These are phyloP conservation scores for Trichophaea hybrida DNA, from an alignment of 2,329 filamentous ascomycete species.

Conservation along the genomic window DNA sequence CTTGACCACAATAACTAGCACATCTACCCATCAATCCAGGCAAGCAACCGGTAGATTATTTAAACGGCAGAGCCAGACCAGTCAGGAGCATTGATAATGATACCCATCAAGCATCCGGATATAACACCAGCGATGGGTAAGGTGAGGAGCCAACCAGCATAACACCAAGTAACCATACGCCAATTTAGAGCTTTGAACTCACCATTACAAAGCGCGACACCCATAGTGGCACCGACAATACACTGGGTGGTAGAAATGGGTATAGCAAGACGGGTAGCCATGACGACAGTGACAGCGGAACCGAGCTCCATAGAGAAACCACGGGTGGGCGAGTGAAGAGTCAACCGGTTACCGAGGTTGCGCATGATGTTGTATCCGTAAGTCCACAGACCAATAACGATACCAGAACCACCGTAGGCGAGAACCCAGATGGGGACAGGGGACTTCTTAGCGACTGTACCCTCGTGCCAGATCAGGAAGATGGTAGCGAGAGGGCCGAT, in stretches of 20 bases:
- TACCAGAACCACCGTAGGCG: slow-evolving; percentile 39
- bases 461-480: slow-evolving; percentile 45
- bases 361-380: slow-evolving; percentile 54
- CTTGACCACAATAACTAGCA: too few relatives aligned
- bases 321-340: slow-evolving; percentile 46
- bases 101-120: slow-evolving; percentile 46
- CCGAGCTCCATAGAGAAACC: slow-evolving; percentile 49
- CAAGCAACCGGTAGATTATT: too few relatives aligned
- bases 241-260: slow-evolving; percentile 53
- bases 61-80: slow-evolving; percentile 23
- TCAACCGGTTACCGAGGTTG: slow-evolving; percentile 47
- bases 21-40: too few relatives aligned
- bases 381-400: slow-evolving; percentile 45
- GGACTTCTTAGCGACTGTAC: slow-evolving; percentile 35
- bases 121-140: slow-evolving; percentile 44
- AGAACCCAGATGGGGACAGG: slow-evolving; percentile 48
- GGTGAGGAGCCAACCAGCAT: slow-evolving; percentile 47
- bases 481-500: slow-evolving; percentile 50
- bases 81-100: slow-evolving; percentile 47
- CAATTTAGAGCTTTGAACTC: slow-evolving; percentile 47
- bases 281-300: slow-evolving; percentile 46
- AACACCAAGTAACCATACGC: slow-evolving; percentile 47
- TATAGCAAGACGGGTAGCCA: slow-evolving; percentile 48
- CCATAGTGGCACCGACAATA: slow-evolving; percentile 48
- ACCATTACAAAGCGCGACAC: slow-evolving; percentile 47